phyloP scores from a whole-genome alignment of 1,284 basidiomycete genomes.

The Cryptococcus sp. region DNA sequence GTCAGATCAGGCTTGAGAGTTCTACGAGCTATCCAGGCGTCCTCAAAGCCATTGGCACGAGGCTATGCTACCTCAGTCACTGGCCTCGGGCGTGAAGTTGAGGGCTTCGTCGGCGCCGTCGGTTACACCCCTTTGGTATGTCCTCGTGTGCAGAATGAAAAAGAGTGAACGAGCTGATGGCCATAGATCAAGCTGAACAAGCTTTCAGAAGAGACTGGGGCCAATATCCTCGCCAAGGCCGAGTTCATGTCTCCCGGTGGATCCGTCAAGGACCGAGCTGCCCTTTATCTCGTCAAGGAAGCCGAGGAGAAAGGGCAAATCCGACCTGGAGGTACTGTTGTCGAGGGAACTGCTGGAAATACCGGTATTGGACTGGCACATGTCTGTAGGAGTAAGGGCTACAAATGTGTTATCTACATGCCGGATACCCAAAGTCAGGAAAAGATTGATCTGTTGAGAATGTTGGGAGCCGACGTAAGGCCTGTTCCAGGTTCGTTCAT shows the following conservation, averaged over 20 bases:
- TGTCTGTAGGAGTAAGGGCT: conserved; percentile 83
- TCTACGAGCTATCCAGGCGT: neutral
- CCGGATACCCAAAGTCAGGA: conserved; percentile 95
- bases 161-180: neutral
- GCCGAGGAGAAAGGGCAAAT: conserved; percentile 77
- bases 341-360: conserved; percentile 98
- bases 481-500: conserved; percentile 65
- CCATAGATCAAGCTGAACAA: conserved; percentile 72
- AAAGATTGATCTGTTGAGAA: conserved; percentile 93
- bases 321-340: conserved; percentile 86
- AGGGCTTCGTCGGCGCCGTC: conserved; percentile 82
- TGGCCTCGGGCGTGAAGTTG: conserved; percentile 52
- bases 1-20: neutral
- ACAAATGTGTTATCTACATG: conserved; percentile 99
- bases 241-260: conserved; percentile 99
- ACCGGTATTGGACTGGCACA: conserved; percentile 96
- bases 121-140: conserved; percentile 91
- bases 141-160: conserved; percentile 6
- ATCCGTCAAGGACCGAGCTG: conserved; percentile 96
- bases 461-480: conserved; percentile 94
- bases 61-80: conserved; percentile 36
- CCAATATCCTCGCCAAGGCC: conserved; percentile 86
- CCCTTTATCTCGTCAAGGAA: conserved; percentile 80
- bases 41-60: conserved; percentile 10
- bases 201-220: conserved; percentile 85